Conservation (phyloP, 768 basidiomycete genomes). For the Tricholoma sp. region DNA sequence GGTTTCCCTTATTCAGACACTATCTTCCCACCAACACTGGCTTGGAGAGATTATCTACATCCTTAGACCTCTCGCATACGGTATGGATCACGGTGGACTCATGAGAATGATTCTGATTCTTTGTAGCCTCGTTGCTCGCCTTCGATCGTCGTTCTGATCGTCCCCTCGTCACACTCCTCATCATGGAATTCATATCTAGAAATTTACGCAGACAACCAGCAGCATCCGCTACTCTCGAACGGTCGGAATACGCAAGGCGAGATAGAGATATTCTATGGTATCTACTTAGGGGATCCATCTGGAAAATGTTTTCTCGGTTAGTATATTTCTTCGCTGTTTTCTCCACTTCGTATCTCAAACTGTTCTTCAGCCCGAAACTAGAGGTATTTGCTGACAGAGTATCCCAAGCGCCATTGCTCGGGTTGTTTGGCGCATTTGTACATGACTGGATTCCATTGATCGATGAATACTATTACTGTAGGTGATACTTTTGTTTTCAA, state of each 20-base stretch:
- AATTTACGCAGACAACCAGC: conserved; percentile 66
- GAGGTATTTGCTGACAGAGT: conserved; percentile 55
- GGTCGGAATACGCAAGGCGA: conserved; percentile 74
- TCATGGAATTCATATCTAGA: conserved; percentile 70
- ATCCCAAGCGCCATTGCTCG: conserved; percentile 55
- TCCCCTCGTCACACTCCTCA: conserved; percentile 59
- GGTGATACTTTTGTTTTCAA: conserved; percentile 26
- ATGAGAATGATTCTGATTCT: background rate
- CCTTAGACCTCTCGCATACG: conserved; percentile 72
- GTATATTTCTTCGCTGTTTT: conserved; percentile 22
- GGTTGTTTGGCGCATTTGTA: conserved; percentile 63
- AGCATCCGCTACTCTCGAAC: conserved; percentile 58
- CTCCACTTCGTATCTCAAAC: conserved; percentile 3
- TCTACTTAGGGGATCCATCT: conserved; percentile 80
- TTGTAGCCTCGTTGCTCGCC: conserved; percentile 36
- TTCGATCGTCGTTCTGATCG: conserved; percentile 48
- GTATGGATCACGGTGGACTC: conserved; percentile 33
- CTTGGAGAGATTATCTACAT: conserved; percentile 67
- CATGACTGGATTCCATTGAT: conserved; percentile 88
- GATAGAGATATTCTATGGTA: conserved; percentile 85
- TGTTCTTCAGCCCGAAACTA: conserved; percentile 58
- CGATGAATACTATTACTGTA: conserved; percentile 89
- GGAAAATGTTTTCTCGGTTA: conserved; percentile 70
- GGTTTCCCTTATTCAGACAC: conserved; percentile 54
- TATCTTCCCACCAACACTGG: conserved; percentile 70